phyloP scores from a whole-genome alignment of 164 flowering plant species.

The Santalum album region DNA sequence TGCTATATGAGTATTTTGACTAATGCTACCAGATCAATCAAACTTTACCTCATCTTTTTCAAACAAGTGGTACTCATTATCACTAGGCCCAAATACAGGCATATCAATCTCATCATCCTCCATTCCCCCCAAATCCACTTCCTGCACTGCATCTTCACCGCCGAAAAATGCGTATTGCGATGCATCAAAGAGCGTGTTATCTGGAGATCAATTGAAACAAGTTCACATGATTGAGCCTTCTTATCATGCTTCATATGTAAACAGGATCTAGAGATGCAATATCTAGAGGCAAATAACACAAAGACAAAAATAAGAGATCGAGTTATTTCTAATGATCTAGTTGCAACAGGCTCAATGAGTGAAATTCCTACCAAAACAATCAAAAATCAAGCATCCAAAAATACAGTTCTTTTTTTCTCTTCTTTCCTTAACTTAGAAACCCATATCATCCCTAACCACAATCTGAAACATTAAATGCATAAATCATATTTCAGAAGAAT shows the following conservation, averaged over 20 bases:
- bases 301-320: no score
- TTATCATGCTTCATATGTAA: background rate
- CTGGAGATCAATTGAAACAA: slow-evolving; percentile 19
- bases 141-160: slow-evolving; percentile 38
- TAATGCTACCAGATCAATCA: background rate
- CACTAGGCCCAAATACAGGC: slow-evolving; percentile 21
- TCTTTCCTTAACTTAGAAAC: no score
- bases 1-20: background rate
- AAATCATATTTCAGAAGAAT: no score
- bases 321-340: background rate
- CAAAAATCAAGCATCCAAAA: background rate
- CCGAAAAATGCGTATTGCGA: slow-evolving; percentile 73
- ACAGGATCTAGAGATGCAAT: background rate
- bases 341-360: background rate
- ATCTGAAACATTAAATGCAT: no score
- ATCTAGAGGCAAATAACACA: background rate
- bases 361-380: background rate
- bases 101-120: slow-evolving; percentile 38
- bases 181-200: slow-evolving; percentile 38
- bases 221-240: background rate
- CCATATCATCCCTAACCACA: no score
- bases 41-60: slow-evolving; percentile 46
- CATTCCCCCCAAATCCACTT: slow-evolving; percentile 55
- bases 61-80: slow-evolving; percentile 36
- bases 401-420: background rate